Evolutionary conservation across 352 stramenopile genomes (phyloP), one percentile per base, ranked within the genome.

Genomic region (Elongisporangium prolatum): DNA sequence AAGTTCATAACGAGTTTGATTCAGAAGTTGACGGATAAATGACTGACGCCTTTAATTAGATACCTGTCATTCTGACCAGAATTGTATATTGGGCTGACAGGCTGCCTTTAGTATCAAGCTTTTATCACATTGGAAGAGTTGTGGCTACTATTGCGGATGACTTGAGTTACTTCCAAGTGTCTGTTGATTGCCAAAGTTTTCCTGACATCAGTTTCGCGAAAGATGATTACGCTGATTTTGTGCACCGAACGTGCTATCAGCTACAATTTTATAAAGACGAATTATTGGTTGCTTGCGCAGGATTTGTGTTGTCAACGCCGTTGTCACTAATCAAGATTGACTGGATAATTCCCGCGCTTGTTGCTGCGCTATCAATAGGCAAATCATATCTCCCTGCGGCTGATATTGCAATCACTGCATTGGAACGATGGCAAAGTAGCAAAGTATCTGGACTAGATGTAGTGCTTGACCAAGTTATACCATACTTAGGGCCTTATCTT

Each of bases 231-330:
- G 48, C 22, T 4, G 52, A 54, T n/a, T 94, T 91, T 52, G 50
- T 85, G n/a, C 21, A 56, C 11, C 59, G 59, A 25, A 64, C 84
- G 16, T 78, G 71, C 57, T 51, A 49, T 9, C 78, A 90, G 57
- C 63, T 87, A 24, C 77, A 66, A 7, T 89, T 88, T 60, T 91
- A 90, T 63, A 81, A 87, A 57, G 81, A 93, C 53, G 85, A 95
- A 22, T 54, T 93, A 18, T 68, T 92, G 20, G 72, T 93, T 38
- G 73, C 80, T 5, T 75, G 68, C 21, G 68, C 74, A 16, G 67
- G 79, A 28, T 90, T 85, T 61, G 71, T 91, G 20, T 68, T 95
- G 17, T 59, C 69, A 34, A 69, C 82, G 13, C 84, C 85, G 6
- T 47, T 76, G 14, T 52, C 44, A 25, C 53, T 90, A n/a, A 54